phyloP scores from a whole-genome alignment of 805 yeast genomes.

The Saturnispora quitensis region DNA sequence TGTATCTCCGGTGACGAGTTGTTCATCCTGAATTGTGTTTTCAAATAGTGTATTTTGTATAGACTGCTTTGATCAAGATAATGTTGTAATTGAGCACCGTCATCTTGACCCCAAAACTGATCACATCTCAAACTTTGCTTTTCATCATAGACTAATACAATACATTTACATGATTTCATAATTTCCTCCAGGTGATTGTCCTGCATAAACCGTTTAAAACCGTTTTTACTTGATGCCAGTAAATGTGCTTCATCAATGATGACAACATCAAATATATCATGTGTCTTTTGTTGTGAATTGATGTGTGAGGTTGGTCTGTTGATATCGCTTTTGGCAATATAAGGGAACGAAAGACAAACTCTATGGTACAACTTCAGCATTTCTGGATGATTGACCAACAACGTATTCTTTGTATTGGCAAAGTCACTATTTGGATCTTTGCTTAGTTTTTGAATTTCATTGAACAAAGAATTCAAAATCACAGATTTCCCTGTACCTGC shows the following conservation, averaged over 20 bases:
- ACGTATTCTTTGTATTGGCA: constrained; percentile 27
- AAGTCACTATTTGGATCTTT: constrained; percentile 16
- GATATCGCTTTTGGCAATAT: constrained; percentile 29
- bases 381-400: constrained; percentile 40
- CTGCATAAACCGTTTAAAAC: constrained; percentile 35
- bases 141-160: constrained; percentile 37
- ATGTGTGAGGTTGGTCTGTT: constrained; percentile 39
- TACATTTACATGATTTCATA: constrained; percentile 30
- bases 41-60: constrained; percentile 21
- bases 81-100: constrained; percentile 30
- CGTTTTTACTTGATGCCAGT: constrained; percentile 35
- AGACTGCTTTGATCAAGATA: constrained; percentile 8
- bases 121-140: constrained; percentile 39
- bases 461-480: constrained; percentile 33
- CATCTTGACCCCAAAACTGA: constrained; percentile 31
- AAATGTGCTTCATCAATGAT: constrained; percentile 40
- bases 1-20: constrained; percentile 27
- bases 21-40: constrained; percentile 35
- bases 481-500: constrained; percentile 43
- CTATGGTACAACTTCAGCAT: constrained; percentile 37
- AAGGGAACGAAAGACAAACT: constrained; percentile 30
- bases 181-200: constrained; percentile 36
- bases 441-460: constrained; percentile 30
- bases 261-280: constrained; percentile 28
- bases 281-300: constrained; percentile 26